These are phyloP conservation scores for Globisporangium uncinulatum DNA, from an alignment of 352 stramenopile species.

Conservation along the genomic window DNA sequence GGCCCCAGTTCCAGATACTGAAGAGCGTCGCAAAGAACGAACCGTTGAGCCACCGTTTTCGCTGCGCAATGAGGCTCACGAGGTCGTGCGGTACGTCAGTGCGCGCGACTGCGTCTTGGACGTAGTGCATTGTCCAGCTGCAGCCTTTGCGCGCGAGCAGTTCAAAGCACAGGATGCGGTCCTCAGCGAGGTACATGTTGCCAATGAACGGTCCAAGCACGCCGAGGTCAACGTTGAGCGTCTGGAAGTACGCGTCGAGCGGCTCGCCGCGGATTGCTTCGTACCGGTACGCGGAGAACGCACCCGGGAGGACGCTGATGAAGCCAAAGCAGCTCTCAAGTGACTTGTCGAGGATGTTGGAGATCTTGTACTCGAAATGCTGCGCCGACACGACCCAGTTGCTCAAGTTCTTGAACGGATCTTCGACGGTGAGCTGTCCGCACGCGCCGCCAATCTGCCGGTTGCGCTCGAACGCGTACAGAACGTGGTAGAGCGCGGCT, in stretches of 20 bases:
- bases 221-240: conserved; percentile 70
- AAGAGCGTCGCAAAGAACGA: conserved; percentile 87
- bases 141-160: conserved; percentile 75
- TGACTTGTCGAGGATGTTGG: conserved; percentile 85
- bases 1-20: conserved; percentile 80
- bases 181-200: conserved; percentile 88
- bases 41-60: conserved; percentile 85
- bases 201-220: conserved; percentile 77
- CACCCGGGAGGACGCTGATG: conserved; percentile 81
- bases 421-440: conserved; percentile 74
- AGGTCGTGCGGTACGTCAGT: conserved; percentile 83
- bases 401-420: conserved; percentile 78
- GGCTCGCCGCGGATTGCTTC: conserved; percentile 74
- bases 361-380: conserved; percentile 90
- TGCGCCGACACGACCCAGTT: conserved; percentile 87
- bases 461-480: conserved; percentile 75
- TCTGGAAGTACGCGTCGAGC: conserved; percentile 84
- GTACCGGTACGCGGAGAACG: conserved; percentile 83
- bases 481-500: conserved; percentile 66
- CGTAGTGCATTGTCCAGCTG: conserved; percentile 87
- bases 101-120: conserved; percentile 74
- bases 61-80: conserved; percentile 77
- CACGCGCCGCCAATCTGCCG: conserved; percentile 77
- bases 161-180: conserved; percentile 84
- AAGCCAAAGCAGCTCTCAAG: conserved; percentile 85